A percentile compares a stretch with the other conserved stretches of the same genome.
Evolutionary conservation across 2,329 filamentous ascomycete genomes (phyloP).

Genomic region (Sarocladium strictum): DNA sequence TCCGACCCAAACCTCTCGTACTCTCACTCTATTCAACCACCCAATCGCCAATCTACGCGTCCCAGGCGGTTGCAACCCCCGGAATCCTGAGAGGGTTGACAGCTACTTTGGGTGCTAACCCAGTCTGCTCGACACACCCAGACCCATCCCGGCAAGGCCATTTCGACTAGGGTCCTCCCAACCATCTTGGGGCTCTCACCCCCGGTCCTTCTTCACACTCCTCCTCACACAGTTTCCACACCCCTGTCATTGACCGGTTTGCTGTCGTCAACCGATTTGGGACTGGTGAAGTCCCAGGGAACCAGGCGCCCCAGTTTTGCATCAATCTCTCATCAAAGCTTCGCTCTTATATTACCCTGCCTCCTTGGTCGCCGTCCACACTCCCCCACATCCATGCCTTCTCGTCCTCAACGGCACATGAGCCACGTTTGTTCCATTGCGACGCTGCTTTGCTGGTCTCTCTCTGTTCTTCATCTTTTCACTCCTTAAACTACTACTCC

Average conservation of each 20-base stretch:
- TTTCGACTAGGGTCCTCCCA: background rate
- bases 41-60: constrained; percentile 11
- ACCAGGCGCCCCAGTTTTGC: constrained; percentile 9
- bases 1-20: background rate
- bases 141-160: background rate
- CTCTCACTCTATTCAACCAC: constrained; percentile 9
- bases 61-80: constrained; percentile 11
- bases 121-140: background rate
- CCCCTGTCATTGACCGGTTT: background rate
- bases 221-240: background rate
- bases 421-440: constrained; percentile 1
- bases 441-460: constrained; percentile 1
- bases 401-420: constrained; percentile 2
- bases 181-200: background rate
- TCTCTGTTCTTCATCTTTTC: background rate
- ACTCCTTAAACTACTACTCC: background rate
- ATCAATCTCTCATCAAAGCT: constrained; percentile 10
- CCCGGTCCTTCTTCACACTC: constrained; percentile 3
- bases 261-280: background rate
- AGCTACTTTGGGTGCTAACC: constrained; percentile 1
- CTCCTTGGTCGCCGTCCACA: constrained; percentile 7
- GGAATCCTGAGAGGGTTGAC: constrained; percentile 6
- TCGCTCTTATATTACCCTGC: constrained; percentile 9
- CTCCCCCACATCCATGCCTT: constrained; percentile 7
- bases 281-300: constrained; percentile 6